Percentiles rank a stretch among this genome's conserved stretches.
These are phyloP conservation scores for Glycine soja DNA, from an alignment of 306 rosid genomes.

Conservation along the genomic window DNA sequence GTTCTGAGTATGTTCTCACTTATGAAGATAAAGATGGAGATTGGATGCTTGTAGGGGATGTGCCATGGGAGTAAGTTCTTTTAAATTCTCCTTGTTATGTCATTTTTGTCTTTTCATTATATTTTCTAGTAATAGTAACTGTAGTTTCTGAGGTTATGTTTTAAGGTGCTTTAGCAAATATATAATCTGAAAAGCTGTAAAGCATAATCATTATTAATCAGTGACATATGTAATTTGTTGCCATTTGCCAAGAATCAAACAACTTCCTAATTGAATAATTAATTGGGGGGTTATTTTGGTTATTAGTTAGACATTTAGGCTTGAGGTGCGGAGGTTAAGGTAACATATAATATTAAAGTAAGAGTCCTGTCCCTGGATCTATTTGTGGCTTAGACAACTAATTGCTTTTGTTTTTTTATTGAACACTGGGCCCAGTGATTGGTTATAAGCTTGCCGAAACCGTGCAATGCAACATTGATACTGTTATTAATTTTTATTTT, in stretches of 20 bases:
- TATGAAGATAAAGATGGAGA: conserved; percentile 96
- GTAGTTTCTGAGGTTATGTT: neutral
- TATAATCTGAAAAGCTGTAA: too few species aligned
- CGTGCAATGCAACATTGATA: too few species aligned
- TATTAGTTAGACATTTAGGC: too few species aligned
- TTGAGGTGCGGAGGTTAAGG: too few species aligned
- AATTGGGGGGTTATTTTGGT: neutral
- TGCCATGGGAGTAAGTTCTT: conserved; percentile 92
- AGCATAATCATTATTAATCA: too few species aligned
- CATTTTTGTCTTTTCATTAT: conserved; percentile 18
- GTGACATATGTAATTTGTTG: neutral
- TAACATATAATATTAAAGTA: too few species aligned
- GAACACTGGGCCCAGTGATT: too few species aligned
- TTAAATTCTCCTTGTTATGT: neutral
- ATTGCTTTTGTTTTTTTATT: too few species aligned
- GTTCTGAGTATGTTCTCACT: conserved; percentile 93
- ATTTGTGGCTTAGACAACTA: too few species aligned
- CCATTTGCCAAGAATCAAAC: neutral
- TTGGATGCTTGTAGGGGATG: conserved; percentile 99
- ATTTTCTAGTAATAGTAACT: neutral
- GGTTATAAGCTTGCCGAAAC: too few species aligned
- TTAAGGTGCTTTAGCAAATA: neutral
- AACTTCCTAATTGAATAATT: conserved; percentile 5
- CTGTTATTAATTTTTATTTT: too few species aligned
- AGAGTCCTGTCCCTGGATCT: too few species aligned